Conservation (phyloP, 2,329 filamentous ascomycete species). For the Aspergillus floridensis region DNA sequence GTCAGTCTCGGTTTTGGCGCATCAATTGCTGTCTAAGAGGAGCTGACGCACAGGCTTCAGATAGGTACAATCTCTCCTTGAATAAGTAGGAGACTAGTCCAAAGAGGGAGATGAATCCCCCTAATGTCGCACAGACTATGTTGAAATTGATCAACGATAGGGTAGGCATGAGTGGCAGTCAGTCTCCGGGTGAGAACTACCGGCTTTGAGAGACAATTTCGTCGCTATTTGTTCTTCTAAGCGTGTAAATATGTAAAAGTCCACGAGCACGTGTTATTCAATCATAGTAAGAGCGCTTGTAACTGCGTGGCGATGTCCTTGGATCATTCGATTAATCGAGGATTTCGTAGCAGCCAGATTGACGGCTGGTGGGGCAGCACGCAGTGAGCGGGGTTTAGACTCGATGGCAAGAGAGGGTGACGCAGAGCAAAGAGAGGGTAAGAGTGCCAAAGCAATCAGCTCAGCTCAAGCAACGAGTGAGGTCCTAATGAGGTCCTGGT, state of each 20-base stretch:
- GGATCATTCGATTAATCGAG: not conserved
- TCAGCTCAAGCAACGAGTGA: not conserved
- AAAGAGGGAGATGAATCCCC: constrained; percentile 87
- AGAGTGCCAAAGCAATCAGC: not conserved
- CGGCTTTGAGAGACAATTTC: not conserved
- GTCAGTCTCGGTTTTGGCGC: constrained; percentile 7
- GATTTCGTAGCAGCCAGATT: not conserved
- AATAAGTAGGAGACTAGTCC: constrained; percentile 84
- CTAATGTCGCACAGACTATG: constrained; percentile 73
- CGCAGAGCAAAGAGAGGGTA: not conserved
- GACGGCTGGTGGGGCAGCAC: not conserved
- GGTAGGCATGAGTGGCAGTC: constrained; percentile 52
- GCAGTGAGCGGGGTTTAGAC: not conserved
- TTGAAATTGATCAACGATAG: constrained; percentile 75
- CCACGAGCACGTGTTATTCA: constrained; percentile 38
- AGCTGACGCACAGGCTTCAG: constrained; percentile 72
- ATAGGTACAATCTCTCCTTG: constrained; percentile 88
- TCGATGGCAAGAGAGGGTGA: not conserved
- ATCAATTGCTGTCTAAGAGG: not conserved
- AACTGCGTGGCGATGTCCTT: not conserved
- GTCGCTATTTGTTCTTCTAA: not conserved
- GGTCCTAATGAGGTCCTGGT: not conserved
- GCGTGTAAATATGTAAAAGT: not conserved
- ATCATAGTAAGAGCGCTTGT: constrained; percentile 29
- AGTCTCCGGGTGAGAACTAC: not conserved